Percentiles rank a stretch among this genome's conserved stretches.
phyloP scores from a whole-genome alignment of 2,329 filamentous ascomycete species.

The Ophiognomonia clavigignenti-juglandacearum region DNA sequence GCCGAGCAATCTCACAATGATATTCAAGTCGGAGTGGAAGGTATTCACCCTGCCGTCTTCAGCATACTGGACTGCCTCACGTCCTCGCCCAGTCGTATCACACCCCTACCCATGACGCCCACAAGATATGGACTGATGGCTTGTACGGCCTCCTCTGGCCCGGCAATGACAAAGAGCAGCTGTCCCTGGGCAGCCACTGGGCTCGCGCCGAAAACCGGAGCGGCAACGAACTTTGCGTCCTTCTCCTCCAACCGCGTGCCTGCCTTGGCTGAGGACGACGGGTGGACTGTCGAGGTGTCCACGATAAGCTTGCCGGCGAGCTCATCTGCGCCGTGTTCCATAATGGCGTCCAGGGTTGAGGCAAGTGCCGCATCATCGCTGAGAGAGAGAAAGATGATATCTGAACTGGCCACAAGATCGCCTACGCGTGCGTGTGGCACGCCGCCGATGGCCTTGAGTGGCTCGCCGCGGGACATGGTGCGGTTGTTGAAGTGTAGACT shows the following conservation, averaged over 20 bases:
- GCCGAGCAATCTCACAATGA: not conserved
- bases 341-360: conserved; percentile 51
- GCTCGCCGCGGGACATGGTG: conserved; percentile 38
- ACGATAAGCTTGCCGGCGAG: conserved; percentile 36
- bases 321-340: conserved; percentile 33
- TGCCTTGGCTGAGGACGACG: conserved; percentile 31
- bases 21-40: conserved; percentile 49
- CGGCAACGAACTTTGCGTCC: conserved; percentile 34
- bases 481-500: conserved; percentile 39
- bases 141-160: conserved; percentile 29
- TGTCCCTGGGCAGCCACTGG: conserved; percentile 40
- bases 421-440: conserved; percentile 18
- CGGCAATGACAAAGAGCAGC: conserved; percentile 42
- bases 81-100: conserved; percentile 38
- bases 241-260: conserved; percentile 23
- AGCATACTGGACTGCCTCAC: conserved; percentile 39
- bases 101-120: conserved; percentile 35
- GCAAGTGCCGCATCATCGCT: conserved; percentile 72
- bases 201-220: conserved; percentile 47
- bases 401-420: conserved; percentile 24
- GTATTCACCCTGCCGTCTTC: conserved; percentile 49
- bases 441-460: conserved; percentile 25
- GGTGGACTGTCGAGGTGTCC: conserved; percentile 48
- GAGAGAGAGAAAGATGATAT: conserved; percentile 54
- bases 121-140: conserved; percentile 33